phyloP scores from a whole-genome alignment of 129 eudicot genomes.

The Deinandra increscens region DNA sequence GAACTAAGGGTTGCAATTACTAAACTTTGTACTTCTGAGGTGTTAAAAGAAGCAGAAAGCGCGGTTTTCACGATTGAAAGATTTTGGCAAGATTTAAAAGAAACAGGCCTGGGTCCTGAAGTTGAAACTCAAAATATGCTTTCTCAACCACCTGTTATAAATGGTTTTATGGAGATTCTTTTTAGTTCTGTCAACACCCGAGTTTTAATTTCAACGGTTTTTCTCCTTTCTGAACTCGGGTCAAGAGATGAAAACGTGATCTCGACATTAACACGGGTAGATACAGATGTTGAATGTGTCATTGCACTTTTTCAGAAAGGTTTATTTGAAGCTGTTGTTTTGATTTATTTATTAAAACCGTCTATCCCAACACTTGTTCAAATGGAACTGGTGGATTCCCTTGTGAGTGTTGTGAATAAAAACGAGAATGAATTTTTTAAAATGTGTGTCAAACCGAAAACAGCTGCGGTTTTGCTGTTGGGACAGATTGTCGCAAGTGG shows the following conservation, averaged over 20 bases:
- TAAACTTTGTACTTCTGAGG: conserved; percentile 70
- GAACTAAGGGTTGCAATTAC: conserved; percentile 48
- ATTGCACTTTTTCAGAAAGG: conserved; percentile 72
- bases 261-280: conserved; percentile 65
- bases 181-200: conserved; percentile 61
- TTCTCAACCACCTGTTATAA: conserved; percentile 65
- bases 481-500: conserved; percentile 49
- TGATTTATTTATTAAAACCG: conserved; percentile 56
- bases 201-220: conserved; percentile 55
- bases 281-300: conserved; percentile 70
- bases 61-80: conserved; percentile 58
- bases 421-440: conserved; percentile 43
- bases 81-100: conserved; percentile 51
- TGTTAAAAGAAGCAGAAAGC: conserved; percentile 53
- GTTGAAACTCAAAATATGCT: conserved; percentile 59
- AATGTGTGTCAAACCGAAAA: conserved; percentile 59
- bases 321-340: conserved; percentile 61
- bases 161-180: conserved; percentile 72
- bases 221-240: conserved; percentile 72
- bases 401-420: conserved; percentile 37
- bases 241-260: conserved; percentile 49
- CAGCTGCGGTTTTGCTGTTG: conserved; percentile 54
- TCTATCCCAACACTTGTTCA: conserved; percentile 40
- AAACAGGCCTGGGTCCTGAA: conserved; percentile 19
- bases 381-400: conserved; percentile 50